phyloP scores from a whole-genome alignment of 371 early-diverging fungal species.

The Capillidium rhysosporum region DNA sequence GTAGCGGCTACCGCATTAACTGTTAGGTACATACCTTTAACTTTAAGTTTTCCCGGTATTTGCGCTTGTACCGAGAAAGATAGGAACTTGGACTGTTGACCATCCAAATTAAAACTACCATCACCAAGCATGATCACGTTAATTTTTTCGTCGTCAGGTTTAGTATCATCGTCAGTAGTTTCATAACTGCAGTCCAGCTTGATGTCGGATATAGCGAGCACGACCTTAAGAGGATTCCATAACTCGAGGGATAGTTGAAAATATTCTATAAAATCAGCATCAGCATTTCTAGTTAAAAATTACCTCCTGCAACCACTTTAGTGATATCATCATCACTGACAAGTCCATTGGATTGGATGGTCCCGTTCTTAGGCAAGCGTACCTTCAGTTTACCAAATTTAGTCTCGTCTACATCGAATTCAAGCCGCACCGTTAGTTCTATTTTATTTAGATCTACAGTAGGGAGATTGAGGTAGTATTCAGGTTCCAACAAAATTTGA shows the following conservation, averaged over 20 bases:
- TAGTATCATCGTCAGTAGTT: not conserved
- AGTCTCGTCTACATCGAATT: not conserved
- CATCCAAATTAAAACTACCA: no score
- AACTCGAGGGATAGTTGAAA: conserved; percentile 12
- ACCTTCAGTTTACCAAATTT: not conserved
- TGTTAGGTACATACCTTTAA: conserved; percentile 57
- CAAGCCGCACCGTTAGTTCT: not conserved
- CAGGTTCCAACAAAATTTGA: not conserved
- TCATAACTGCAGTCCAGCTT: conserved; percentile 1
- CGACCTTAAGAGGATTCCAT: conserved; percentile 16
- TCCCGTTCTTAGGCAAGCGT: not conserved
- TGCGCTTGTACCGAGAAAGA: conserved; percentile 49
- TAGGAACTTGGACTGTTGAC: conserved; percentile 19
- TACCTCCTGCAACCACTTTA: not conserved
- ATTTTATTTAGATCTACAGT: not conserved
- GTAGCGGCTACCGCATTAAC: conserved; percentile 53
- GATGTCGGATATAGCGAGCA: conserved; percentile 12
- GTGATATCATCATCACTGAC: not conserved
- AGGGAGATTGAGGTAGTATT: not conserved
- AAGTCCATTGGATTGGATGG: not conserved
- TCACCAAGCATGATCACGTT: no score
- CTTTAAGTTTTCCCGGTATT: conserved; percentile 43
- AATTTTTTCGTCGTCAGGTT: not conserved
- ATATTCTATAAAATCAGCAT: conserved; percentile 10
- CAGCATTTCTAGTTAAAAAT: not conserved